Percentiles rank a stretch among this genome's conserved stretches.
Evolutionary conservation across 2,329 filamentous ascomycete species (phyloP).

Genomic region (Aspergillus jensenii): DNA sequence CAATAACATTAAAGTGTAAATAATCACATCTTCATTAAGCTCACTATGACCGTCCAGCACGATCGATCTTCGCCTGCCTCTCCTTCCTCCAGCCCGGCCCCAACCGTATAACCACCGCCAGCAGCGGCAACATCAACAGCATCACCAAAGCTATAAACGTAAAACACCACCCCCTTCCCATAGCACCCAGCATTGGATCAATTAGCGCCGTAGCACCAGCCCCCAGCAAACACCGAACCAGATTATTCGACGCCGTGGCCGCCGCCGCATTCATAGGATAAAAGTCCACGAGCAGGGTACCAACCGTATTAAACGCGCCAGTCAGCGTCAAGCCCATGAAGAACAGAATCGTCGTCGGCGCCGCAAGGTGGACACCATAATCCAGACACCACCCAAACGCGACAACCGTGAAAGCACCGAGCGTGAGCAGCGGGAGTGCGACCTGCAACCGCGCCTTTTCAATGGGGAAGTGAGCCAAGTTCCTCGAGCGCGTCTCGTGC

Average conservation of each 20-base stretch:
- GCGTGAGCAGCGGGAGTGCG: constrained; percentile 18
- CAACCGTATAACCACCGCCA: not conserved
- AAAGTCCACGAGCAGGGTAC: constrained; percentile 49
- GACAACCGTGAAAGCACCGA: constrained; percentile 19
- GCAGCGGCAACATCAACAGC: constrained; percentile 1
- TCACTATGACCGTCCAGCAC: too few species aligned
- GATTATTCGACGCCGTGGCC: constrained; percentile 46
- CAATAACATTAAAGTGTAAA: too few species aligned
- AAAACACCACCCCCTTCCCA: constrained; percentile 14
- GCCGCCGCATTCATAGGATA: constrained; percentile 43
- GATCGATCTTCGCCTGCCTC: not conserved
- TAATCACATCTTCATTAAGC: too few species aligned
- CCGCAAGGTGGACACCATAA: constrained; percentile 31
- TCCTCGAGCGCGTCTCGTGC: not conserved
- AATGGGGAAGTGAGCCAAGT: constrained; percentile 15
- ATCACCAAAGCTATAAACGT: constrained; percentile 11
- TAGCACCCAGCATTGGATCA: constrained; percentile 38
- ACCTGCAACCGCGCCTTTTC: constrained; percentile 25
- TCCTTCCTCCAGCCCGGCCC: constrained; percentile 8
- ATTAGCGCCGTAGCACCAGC: constrained; percentile 45
- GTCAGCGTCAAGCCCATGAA: constrained; percentile 41
- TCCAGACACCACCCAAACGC: constrained; percentile 40
- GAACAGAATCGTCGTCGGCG: constrained; percentile 41
- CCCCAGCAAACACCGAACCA: constrained; percentile 45
- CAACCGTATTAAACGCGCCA: constrained; percentile 44